Conservation (phyloP, 306 rosid genomes). For the Quercus parvula region DNA sequence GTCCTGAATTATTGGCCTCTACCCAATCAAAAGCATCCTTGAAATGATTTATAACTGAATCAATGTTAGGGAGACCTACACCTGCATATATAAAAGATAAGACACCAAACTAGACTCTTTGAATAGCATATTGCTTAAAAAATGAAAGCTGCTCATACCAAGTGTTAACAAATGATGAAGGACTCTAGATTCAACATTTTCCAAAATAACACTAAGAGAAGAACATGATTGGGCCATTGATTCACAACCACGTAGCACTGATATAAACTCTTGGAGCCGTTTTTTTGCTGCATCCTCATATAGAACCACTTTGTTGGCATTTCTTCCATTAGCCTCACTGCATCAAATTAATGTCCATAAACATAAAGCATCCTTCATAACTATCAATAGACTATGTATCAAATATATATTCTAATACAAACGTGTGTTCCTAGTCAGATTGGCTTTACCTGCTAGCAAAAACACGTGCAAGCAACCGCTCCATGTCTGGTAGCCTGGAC, state of each 20-base stretch:
- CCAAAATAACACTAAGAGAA: conserved; percentile 56
- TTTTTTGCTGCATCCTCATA: conserved; percentile 92
- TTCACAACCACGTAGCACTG: conserved; percentile 83
- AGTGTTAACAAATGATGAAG: conserved; percentile 71
- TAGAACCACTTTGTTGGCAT: conserved; percentile 74
- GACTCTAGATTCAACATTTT: conserved; percentile 53
- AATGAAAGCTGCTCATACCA: conserved; percentile 43
- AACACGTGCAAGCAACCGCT: conserved; percentile 81
- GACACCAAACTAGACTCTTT: conserved; percentile 18
- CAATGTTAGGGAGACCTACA: conserved; percentile 67
- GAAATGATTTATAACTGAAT: conserved; percentile 59
- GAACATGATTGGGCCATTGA: conserved; percentile 71
- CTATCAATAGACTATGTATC: conserved; percentile 10
- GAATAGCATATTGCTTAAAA: not conserved
- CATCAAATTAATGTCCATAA: conserved; percentile 27
- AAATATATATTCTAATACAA: not conserved
- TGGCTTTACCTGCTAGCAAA: conserved; percentile 62
- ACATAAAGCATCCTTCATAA: conserved; percentile 23
- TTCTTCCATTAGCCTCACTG: conserved; percentile 88
- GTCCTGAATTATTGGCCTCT: conserved; percentile 89
- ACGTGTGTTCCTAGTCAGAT: conserved; percentile 12
- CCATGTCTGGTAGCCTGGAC: conserved; percentile 75
- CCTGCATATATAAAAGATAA: conserved; percentile 42
- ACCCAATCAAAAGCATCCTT: conserved; percentile 95
- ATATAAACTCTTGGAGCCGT: conserved; percentile 76